Evolutionary conservation across 768 basidiomycete species (phyloP).

Genomic region (Boletellus emodensis): DNA sequence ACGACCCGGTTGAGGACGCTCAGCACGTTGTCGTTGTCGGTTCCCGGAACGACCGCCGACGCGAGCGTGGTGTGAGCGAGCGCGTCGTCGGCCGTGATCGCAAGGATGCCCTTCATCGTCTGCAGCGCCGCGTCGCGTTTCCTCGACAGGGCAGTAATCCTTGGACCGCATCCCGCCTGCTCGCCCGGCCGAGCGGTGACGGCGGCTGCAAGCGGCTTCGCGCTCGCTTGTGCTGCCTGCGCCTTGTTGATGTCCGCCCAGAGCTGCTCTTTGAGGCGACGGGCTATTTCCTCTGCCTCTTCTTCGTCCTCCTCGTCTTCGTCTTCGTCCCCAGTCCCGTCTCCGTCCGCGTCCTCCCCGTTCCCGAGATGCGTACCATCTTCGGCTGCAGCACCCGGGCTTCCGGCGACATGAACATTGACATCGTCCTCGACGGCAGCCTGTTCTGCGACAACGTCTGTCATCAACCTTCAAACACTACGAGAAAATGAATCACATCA

Average conservation of each 20-base stretch:
- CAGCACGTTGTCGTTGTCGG: conserved; percentile 44
- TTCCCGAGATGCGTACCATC: conserved; percentile 39
- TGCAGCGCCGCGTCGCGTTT: conserved; percentile 57
- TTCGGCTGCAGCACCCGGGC: conserved; percentile 1
- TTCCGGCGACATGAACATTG: neutral
- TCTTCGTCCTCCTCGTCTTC: conserved; percentile 49
- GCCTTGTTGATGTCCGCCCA: conserved; percentile 74
- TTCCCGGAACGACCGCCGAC: conserved; percentile 46
- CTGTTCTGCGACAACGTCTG: conserved; percentile 7
- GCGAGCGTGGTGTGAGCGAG: conserved; percentile 53
- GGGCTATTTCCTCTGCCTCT: conserved; percentile 71
- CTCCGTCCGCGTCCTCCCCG: conserved; percentile 44
- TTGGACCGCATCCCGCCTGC: conserved; percentile 11
- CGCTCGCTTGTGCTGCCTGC: conserved; percentile 41
- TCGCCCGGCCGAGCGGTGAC: neutral
- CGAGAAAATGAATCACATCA: conserved; percentile 9
- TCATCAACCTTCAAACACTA: conserved; percentile 12
- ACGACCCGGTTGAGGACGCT: conserved; percentile 51
- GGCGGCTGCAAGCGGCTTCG: conserved; percentile 4
- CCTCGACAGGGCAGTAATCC: conserved; percentile 23
- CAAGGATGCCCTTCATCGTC: conserved; percentile 63
- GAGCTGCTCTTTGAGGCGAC: conserved; percentile 69
- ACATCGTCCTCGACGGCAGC: neutral
- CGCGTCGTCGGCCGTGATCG: conserved; percentile 52
- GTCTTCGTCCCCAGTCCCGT: conserved; percentile 36